Base-by-base conservation (phyloP, 2,329 filamentous ascomycete genomes). In the Graphilbum sp. region DNA sequence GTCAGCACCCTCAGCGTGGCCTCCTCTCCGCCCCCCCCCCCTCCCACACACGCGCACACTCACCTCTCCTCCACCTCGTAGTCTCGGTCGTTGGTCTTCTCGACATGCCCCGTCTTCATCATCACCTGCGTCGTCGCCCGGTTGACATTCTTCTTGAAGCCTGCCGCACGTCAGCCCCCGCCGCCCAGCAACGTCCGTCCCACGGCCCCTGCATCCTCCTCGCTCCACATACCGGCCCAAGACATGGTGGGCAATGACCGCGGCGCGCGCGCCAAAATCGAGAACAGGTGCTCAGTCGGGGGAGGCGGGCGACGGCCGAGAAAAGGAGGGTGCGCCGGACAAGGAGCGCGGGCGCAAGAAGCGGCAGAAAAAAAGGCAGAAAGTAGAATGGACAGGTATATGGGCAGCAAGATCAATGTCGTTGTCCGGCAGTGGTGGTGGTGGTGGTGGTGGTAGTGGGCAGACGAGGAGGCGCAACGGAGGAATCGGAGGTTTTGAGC, bases 101-200 rank as follows among this genome's bases (percentile, higher is more conserved):
- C 90, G 51, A 98, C 92, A 66, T 96, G 90, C 43, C 90, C 84
- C 41, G 87, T 93, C 72, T 98, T 98, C 88, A 98, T 96, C 85
- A 98, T 95, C 45, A 96, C 88, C 77, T 95, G 87, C 64, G 92
- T 98, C 61, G 88, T 95, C 52, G 88, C 88, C 66, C 90, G 85
- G 68, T 90, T 88, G 67, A 96, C 87, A 76, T 92, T 92, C 61
- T 93, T 94, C 67, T 90, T 86, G 66, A 86, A 88, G 47, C 79
- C 79, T 81, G 29, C 1, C 13, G 27, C 27, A 6, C 23, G 13
- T 36, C 32, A 41, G 36, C 27, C 15, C 25, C 16, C 17, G 20
- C 17, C 21, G 17, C 32, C 5, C 32, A 8, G 16, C 30, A 32
- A 32, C 15, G 34, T 11, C 19, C 20, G 5, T 18, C 21, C 21